Percentiles rank a stretch among this genome's conserved stretches.
Conservation (phyloP, 148 eudicot genomes). For the Vaccinium vitisidaea region DNA sequence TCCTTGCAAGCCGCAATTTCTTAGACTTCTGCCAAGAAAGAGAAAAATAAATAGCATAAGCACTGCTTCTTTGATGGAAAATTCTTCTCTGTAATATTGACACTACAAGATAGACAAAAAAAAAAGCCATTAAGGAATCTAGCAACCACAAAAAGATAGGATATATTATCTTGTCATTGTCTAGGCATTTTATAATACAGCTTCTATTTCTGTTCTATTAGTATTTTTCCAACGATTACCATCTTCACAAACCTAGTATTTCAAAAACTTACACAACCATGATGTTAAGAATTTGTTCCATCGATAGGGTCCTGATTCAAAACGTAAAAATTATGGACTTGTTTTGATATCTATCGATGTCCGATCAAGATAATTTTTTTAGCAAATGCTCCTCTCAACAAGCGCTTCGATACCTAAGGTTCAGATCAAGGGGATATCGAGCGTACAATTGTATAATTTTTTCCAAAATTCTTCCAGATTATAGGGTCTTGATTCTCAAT, state of each 20-base stretch:
- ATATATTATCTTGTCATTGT: background rate
- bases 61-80: background rate
- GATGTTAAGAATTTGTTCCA: too few relatives aligned
- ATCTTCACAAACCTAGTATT: background rate
- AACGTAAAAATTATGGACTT: too few relatives aligned
- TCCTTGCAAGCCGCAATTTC: slow-evolving; percentile 84
- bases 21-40: slow-evolving; percentile 67
- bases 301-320: background rate
- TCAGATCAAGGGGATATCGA: too few relatives aligned
- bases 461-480: too few relatives aligned
- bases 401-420: too few relatives aligned
- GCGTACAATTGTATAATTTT: too few relatives aligned
- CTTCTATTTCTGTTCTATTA: background rate
- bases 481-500: too few relatives aligned
- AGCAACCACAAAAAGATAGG: background rate
- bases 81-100: background rate
- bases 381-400: too few relatives aligned
- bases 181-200: background rate
- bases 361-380: too few relatives aligned
- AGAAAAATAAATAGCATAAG: slow-evolving; percentile 14
- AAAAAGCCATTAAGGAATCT: background rate
- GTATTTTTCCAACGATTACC: background rate
- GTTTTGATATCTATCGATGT: too few relatives aligned
- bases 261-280: background rate
- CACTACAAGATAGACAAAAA: background rate